Conservation (phyloP, 139 green algal species). For the Coelastrella sp. region DNA sequence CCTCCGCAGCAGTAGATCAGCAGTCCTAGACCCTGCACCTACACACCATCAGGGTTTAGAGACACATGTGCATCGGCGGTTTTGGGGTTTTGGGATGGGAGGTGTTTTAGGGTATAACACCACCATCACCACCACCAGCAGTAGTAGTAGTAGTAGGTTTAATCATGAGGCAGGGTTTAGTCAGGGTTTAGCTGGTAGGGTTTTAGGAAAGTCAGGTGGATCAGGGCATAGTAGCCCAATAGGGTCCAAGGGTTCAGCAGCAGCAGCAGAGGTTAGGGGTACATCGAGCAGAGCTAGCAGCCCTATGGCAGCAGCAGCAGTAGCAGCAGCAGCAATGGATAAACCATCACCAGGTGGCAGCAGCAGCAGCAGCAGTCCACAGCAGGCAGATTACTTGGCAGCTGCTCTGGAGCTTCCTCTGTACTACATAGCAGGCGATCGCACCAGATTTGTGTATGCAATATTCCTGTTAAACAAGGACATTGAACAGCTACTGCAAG, state of each 20-base stretch:
- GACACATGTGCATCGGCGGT: neutral
- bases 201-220: neutral
- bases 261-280: neutral
- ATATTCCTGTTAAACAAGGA: conserved; percentile 84
- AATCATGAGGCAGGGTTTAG: neutral
- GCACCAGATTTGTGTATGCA: conserved; percentile 75
- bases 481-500: conserved; percentile 78
- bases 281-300: neutral
- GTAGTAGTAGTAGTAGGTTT: too few species aligned
- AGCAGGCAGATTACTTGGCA: conserved; percentile 17
- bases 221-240: neutral
- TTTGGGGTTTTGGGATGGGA: conserved; percentile 14
- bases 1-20: conserved; percentile 59
- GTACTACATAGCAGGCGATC: conserved; percentile 68
- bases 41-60: conserved; percentile 25
- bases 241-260: neutral
- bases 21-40: conserved; percentile 60
- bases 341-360: neutral
- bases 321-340: neutral
- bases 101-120: neutral
- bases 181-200: neutral
- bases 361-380: neutral
- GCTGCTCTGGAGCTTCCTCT: conserved; percentile 61
- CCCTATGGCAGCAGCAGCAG: neutral
- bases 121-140: neutral